Evolutionary conservation across 2,329 filamentous ascomycete species (phyloP).

Genomic region (Neoascochyta sp.): DNA sequence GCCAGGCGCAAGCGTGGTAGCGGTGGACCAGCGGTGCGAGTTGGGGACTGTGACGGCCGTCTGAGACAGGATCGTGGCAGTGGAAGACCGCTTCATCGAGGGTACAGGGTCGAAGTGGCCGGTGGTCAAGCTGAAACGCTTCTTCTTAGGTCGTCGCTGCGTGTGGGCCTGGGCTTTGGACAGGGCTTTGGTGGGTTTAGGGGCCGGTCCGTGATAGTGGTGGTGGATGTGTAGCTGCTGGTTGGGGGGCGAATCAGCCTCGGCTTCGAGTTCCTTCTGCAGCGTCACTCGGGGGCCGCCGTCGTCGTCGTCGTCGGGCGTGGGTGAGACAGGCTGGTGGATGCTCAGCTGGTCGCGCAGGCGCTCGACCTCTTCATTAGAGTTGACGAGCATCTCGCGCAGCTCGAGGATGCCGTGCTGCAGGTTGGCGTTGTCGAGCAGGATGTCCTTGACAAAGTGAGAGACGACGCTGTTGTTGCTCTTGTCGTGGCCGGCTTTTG

Average conservation of each 20-base stretch:
- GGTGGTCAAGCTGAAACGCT: slow-evolving; percentile 62
- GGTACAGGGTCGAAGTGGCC: slow-evolving; percentile 45
- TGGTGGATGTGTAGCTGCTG: slow-evolving; percentile 85
- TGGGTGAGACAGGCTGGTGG: slow-evolving; percentile 63
- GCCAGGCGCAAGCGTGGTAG: slow-evolving; percentile 61
- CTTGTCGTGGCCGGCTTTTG: slow-evolving; percentile 59
- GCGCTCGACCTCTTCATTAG: slow-evolving; percentile 88
- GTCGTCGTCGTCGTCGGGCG: slow-evolving; percentile 23
- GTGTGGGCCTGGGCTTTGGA: slow-evolving; percentile 46
- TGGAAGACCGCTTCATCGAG: slow-evolving; percentile 45
- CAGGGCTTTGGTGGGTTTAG: slow-evolving; percentile 40
- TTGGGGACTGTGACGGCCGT: slow-evolving; percentile 58
- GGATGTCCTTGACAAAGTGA: slow-evolving; percentile 90
- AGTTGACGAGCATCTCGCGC: slow-evolving; percentile 82
- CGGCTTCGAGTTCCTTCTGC: slow-evolving; percentile 63
- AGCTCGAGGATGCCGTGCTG: slow-evolving; percentile 90
- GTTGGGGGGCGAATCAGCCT: slow-evolving; percentile 22
- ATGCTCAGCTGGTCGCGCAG: slow-evolving; percentile 76
- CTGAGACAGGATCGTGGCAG: slow-evolving; percentile 61
- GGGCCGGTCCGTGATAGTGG: slow-evolving; percentile 69
- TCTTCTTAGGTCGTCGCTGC: slow-evolving; percentile 62
- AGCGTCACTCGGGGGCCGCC: slow-evolving; percentile 50
- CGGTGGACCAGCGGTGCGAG: slow-evolving; percentile 60
- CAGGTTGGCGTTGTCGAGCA: slow-evolving; percentile 91
- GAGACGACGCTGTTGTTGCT: slow-evolving; percentile 72